phyloP scores from a whole-genome alignment of 2,329 filamentous ascomycete genomes.

The Alternaria viburni region DNA sequence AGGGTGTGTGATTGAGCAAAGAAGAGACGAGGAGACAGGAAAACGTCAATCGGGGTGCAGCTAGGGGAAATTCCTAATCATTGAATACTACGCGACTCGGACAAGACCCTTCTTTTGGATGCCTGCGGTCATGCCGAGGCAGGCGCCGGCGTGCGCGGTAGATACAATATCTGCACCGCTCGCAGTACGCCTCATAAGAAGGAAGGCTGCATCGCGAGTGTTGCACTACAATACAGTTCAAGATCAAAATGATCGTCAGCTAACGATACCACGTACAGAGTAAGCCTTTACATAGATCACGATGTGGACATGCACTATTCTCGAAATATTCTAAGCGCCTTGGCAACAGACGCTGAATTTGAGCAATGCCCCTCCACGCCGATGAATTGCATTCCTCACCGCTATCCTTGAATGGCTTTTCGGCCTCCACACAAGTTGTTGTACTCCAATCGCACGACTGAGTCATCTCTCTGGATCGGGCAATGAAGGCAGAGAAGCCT shows the following conservation, averaged over 20 bases:
- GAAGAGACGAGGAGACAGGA: slow-evolving; percentile 8
- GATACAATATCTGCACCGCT: not conserved
- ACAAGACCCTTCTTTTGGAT: slow-evolving; percentile 30
- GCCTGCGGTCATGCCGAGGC: slow-evolving; percentile 23
- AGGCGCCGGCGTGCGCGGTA: slow-evolving; percentile 11
- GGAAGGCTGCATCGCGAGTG: not conserved
- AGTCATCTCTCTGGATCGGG: not conserved
- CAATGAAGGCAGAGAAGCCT: slow-evolving; percentile 7
- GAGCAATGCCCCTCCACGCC: slow-evolving; percentile 12
- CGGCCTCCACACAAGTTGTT: slow-evolving; percentile 2
- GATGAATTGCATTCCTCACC: slow-evolving; percentile 16
- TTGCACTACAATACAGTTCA: not conserved
- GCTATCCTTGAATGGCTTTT: slow-evolving; percentile 4
- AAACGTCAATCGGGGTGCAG: not conserved
- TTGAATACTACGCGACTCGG: slow-evolving; percentile 19
- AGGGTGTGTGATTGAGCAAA: slow-evolving; percentile 4
- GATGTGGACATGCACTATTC: not conserved
- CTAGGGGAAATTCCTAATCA: slow-evolving; percentile 16
- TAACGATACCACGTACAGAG: not conserved
- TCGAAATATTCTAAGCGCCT: not conserved
- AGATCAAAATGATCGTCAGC: not conserved
- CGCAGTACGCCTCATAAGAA: not conserved
- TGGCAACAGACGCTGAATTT: slow-evolving; percentile 8
- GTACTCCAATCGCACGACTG: not conserved
- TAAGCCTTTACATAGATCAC: not conserved